Evolutionary conservation across 371 early-diverging fungal species (phyloP), one percentile per base, ranked within the genome.

Genomic region (Mucor mucedo): DNA sequence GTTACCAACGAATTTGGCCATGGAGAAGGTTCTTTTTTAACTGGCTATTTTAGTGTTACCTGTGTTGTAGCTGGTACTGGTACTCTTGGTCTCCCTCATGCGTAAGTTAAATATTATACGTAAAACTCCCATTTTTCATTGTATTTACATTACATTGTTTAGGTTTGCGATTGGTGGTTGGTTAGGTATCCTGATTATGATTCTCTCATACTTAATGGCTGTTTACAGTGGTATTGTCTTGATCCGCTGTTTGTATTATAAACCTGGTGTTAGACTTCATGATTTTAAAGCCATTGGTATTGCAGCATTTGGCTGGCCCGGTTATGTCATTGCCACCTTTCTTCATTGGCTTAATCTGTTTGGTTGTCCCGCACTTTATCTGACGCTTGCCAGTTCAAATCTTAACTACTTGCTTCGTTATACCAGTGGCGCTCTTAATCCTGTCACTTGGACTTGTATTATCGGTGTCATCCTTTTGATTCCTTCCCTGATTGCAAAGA

Each of bases 1-100:
- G 53, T 52, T 45, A 57, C 55, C 16, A 69, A 74, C 60, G 73
- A 78, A 33, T 76, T 74, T 55, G 77, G 77, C 10, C 79, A 72
- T 27, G 79, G 79, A 5, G 56, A 60, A n/a, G 79, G 75, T 48
- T 60, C 55, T 27, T 72, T 72, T 33, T 72, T 80, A 47, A 80
- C 80, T 44, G 84, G 84, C 29, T 86, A 82, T 52, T 80, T 87
- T 48, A 89, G 86, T 69, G 77, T 90, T 11, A 84, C 85, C 38
- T 91, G 93, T 76, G 90, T 93, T n/a, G 87, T 92, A 21, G 93
- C 93, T 5, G 95, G 95, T 39, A 90, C 92, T 13, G 96, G 96
- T 55, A 88, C 93, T 28, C 76, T 95, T 4, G 93, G 93, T 68
- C 82, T 96, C 7, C 79, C 79, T 16, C 55, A 66, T 28, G 73